A percentile compares a stretch with the other conserved stretches of the same genome.
Evolutionary conservation across 1,284 basidiomycete genomes (phyloP).

Genomic region (Trametes sp.): DNA sequence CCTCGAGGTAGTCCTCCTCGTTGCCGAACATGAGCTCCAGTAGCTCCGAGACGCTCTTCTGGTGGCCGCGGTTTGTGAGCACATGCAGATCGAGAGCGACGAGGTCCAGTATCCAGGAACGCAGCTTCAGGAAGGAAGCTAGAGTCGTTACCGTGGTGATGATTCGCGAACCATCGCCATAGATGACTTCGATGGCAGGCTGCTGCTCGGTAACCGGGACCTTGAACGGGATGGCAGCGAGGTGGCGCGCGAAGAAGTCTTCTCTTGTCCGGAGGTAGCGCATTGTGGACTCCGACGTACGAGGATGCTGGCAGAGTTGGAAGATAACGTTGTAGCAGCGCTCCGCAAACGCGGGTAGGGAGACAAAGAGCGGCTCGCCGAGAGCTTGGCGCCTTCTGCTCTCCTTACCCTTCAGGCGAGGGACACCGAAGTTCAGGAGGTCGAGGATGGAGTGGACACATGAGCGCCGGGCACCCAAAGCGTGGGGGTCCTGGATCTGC

Average conservation of each 20-base stretch:
- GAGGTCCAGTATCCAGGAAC: conserved; percentile 87
- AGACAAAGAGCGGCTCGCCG: conserved; percentile 64
- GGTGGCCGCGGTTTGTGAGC: conserved; percentile 79
- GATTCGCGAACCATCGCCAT: conserved; percentile 77
- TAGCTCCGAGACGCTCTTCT: conserved; percentile 74
- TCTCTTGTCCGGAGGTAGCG: conserved; percentile 90
- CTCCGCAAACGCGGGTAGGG: conserved; percentile 85
- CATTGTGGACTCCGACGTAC: conserved; percentile 85
- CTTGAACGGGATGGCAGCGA: conserved; percentile 75
- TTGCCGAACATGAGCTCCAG: conserved; percentile 80
- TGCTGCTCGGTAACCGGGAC: conserved; percentile 56
- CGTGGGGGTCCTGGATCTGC: conserved; percentile 78
- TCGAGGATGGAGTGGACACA: conserved; percentile 87
- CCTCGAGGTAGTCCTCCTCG: conserved; percentile 55
- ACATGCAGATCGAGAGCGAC: conserved; percentile 92
- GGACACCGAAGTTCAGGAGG: conserved; percentile 76
- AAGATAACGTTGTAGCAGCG: conserved; percentile 86
- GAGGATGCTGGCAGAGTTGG: conserved; percentile 87
- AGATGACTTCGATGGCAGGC: conserved; percentile 73
- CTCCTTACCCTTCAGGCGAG: conserved; percentile 57
- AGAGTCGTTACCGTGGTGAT: conserved; percentile 78
- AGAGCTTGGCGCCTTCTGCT: conserved; percentile 42
- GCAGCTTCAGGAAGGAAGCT: conserved; percentile 82
- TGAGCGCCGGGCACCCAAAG: conserved; percentile 72
- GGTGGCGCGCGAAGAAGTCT: conserved; percentile 89